Conservation (phyloP, 2,329 filamentous ascomycete genomes). For the Clonostachys byssicola region DNA sequence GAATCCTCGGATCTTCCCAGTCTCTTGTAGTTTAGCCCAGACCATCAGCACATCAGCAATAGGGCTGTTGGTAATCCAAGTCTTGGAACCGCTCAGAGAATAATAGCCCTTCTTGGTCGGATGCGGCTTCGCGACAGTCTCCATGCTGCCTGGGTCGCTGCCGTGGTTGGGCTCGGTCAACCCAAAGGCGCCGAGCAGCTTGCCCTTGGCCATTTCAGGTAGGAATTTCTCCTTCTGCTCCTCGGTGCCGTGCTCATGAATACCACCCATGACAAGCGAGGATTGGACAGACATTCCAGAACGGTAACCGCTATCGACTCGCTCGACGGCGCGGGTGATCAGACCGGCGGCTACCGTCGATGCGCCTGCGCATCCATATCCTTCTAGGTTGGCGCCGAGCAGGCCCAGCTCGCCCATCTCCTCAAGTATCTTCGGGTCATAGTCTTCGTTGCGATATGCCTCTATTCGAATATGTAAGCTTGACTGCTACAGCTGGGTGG, state of each 20-base stretch:
- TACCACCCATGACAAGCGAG: constrained; percentile 89
- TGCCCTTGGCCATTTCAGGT: constrained; percentile 76
- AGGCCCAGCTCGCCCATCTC: constrained; percentile 95
- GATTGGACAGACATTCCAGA: constrained; percentile 93
- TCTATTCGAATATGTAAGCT: constrained; percentile 41
- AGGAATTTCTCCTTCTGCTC: constrained; percentile 85
- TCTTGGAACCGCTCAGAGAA: constrained; percentile 77
- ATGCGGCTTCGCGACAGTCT: constrained; percentile 79
- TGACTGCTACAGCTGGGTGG: neutral
- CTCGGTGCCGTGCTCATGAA: constrained; percentile 79
- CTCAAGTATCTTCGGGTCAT: constrained; percentile 77
- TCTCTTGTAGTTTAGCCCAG: constrained; percentile 90
- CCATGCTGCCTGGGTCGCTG: constrained; percentile 88
- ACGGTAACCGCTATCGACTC: constrained; percentile 86
- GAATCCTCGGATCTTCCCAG: constrained; percentile 92
- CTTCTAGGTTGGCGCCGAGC: constrained; percentile 79
- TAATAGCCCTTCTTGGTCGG: constrained; percentile 80
- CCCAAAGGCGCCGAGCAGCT: constrained; percentile 80
- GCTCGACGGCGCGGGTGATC: constrained; percentile 86
- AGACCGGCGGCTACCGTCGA: constrained; percentile 85
- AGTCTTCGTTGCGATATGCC: constrained; percentile 80
- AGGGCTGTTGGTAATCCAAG: constrained; percentile 93
- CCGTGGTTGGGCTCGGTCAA: constrained; percentile 92
- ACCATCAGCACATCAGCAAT: constrained; percentile 82
- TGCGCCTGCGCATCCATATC: constrained; percentile 83